Evolutionary conservation across 805 yeast species (phyloP), one percentile per base, ranked within the genome.

Genomic region (Kluyveromyces wickerhamii): DNA sequence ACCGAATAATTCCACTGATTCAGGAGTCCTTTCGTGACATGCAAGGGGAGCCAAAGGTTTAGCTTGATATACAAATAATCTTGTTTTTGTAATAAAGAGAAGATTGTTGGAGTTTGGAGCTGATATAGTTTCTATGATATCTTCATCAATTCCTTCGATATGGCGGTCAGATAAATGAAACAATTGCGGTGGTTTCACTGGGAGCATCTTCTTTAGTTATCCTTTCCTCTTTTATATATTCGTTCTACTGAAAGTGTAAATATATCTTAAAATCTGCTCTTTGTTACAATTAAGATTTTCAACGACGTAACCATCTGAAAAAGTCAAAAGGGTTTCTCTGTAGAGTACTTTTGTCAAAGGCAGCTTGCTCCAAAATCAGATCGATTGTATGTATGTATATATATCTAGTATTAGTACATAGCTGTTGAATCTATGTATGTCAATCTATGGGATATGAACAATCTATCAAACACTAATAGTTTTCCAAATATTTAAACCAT

Each of bases 401-500:
- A n/a, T n/a, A n/a, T n/a, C n/a, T n/a, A n/a, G n/a, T n/a, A n/a
- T n/a, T n/a, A n/a, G n/a, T n/a, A n/a, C n/a, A n/a, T n/a, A n/a
- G n/a, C n/a, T n/a, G n/a, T n/a, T n/a, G n/a, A n/a, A n/a, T n/a
- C n/a, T n/a, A n/a, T n/a, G n/a, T n/a, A n/a, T n/a, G n/a, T n/a
- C n/a, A n/a, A n/a, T n/a, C n/a, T n/a, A n/a, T n/a, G n/a, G n/a
- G n/a, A n/a, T n/a, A n/a, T n/a, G n/a, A n/a, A n/a, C n/a, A n/a
- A 14, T 23, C 13, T 21, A 30, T 51, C 68, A 88, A 26, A 89
- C 95, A 57, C 95, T 82, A 52, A 92, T 92, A 13, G 96, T 89
- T 67, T 92, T 92, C 96, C 96, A 92, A 26, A 89, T 66, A 52
- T 84, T 83, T 57, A 92, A 68, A 25, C 98, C 98, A 52, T 89